Conservation (phyloP, 768 basidiomycete genomes). For the Amyloporia xantha region DNA sequence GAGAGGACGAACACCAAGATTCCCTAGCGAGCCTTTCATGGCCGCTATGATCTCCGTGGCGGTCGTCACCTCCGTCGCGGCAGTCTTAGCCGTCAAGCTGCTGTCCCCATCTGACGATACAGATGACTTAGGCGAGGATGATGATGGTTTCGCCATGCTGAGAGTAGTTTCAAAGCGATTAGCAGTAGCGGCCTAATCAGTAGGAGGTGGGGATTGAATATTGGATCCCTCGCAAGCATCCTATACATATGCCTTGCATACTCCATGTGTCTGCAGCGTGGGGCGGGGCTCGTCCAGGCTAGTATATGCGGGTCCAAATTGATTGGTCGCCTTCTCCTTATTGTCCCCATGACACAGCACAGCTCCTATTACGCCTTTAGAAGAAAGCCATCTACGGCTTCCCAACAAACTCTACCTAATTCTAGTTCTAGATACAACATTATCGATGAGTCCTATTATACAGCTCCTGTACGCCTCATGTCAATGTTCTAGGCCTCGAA, state of each 20-base stretch:
- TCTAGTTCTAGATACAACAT: background rate
- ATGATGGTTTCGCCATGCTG: too few species aligned
- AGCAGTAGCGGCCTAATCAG: too few species aligned
- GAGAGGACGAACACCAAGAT: slow-evolving; percentile 24
- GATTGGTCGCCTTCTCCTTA: too few species aligned
- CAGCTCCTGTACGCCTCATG: background rate
- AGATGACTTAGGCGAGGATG: background rate
- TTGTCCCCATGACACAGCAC: too few species aligned
- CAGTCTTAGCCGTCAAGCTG: background rate
- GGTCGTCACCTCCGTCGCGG: background rate
- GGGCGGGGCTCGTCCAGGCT: too few species aligned
- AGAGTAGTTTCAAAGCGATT: too few species aligned
- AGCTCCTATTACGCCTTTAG: background rate
- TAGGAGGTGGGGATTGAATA: too few species aligned
- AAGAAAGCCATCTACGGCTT: too few species aligned
- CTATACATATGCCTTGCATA: too few species aligned
- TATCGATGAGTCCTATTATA: background rate
- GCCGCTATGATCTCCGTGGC: slow-evolving; percentile 2
- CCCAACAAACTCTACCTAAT: too few species aligned
- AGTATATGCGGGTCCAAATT: background rate
- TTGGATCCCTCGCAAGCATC: too few species aligned
- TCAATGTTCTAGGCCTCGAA: too few species aligned
- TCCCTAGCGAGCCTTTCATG: slow-evolving; percentile 26
- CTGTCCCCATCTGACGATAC: background rate
- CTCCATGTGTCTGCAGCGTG: background rate